phyloP scores from a whole-genome alignment of 768 basidiomycete species.

The Lactifluus pinguis region DNA sequence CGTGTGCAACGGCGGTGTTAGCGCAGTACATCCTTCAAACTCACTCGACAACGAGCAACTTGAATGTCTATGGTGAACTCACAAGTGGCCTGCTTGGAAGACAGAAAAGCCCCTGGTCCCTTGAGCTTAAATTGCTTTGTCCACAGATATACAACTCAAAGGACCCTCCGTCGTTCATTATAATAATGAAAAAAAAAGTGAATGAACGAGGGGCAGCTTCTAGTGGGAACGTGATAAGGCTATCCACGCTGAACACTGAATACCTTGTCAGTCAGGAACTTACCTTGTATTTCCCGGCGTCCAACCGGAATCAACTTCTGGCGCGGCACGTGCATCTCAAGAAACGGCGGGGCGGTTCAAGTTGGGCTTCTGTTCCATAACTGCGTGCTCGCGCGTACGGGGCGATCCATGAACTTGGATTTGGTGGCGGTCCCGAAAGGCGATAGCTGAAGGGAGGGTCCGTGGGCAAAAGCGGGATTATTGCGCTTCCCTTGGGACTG shows the following conservation, averaged over 20 bases:
- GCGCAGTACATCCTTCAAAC: no score
- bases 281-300: no score
- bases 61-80: no score
- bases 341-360: no score
- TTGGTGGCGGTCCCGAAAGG: background rate
- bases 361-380: background rate
- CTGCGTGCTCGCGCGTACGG: background rate
- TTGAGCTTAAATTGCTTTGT: background rate
- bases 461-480: background rate
- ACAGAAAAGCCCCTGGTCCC: background rate
- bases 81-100: background rate
- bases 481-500: background rate
- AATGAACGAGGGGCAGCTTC: background rate
- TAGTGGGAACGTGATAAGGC: no score
- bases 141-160: background rate
- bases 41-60: no score
- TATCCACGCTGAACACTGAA: no score
- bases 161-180: background rate
- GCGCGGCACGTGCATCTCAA: no score
- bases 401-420: background rate
- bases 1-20: no score
- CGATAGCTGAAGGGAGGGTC: background rate
- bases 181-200: background rate
- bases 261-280: no score
- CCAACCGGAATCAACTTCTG: no score